Percentiles rank a stretch among this genome's conserved stretches.
phyloP scores from a whole-genome alignment of 202 grass and related monocot genomes.

The Zoysia matrella region DNA sequence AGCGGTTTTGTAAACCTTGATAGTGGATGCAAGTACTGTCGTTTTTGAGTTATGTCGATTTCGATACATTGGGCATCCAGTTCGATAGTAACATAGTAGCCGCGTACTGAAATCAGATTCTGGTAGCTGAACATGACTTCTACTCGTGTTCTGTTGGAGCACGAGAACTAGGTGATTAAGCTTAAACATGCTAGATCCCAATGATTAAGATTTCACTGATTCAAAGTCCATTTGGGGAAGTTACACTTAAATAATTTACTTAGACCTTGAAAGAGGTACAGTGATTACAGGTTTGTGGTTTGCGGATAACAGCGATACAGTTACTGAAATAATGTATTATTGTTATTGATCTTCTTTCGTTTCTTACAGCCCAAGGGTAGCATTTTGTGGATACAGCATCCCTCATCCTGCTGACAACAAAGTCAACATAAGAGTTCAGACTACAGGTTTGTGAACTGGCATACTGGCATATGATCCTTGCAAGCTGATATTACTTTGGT shows the following conservation, averaged over 20 bases:
- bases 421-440: conserved; percentile 82
- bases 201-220: background rate
- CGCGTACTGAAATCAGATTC: background rate
- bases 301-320: background rate
- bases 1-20: too few relatives aligned
- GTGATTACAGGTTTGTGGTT: background rate
- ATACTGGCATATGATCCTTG: conserved; percentile 6
- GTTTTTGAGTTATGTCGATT: background rate
- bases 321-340: conserved; percentile 18
- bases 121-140: background rate
- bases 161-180: background rate
- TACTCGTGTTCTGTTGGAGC: background rate
- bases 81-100: background rate
- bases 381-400: conserved; percentile 76
- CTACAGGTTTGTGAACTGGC: conserved; percentile 51
- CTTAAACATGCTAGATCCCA: background rate
- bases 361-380: conserved; percentile 77
- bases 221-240: background rate
- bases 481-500: background rate
- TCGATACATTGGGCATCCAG: conserved; percentile 3
- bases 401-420: conserved; percentile 45
- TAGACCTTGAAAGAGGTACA: background rate
- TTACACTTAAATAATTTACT: too few relatives aligned
- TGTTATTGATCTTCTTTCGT: conserved; percentile 11
- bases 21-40: background rate